phyloP scores from a whole-genome alignment of 768 basidiomycete species.

The Rickenella mellea region DNA sequence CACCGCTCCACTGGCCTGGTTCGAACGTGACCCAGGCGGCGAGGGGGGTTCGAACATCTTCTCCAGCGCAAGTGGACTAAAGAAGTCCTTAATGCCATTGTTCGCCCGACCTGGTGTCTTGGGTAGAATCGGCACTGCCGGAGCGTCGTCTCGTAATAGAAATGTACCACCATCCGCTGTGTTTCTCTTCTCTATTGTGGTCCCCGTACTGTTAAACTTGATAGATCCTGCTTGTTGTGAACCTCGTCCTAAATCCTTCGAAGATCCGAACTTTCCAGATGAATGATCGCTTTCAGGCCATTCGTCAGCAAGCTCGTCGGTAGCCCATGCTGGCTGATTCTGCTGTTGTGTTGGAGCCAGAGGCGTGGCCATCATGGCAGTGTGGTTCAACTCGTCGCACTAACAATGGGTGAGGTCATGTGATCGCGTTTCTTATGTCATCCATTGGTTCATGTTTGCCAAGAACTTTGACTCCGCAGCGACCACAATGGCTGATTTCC shows the following conservation, averaged over 20 bases:
- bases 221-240: slow-evolving; percentile 22
- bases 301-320: slow-evolving; percentile 85
- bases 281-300: slow-evolving; percentile 59
- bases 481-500: no score
- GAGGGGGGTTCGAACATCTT: slow-evolving; percentile 93
- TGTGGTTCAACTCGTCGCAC: no score
- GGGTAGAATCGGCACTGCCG: slow-evolving; percentile 43
- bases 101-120: slow-evolving; percentile 62
- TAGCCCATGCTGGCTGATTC: slow-evolving; percentile 78
- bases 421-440: no score
- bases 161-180: slow-evolving; percentile 48
- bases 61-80: slow-evolving; percentile 81
- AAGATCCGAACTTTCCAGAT: slow-evolving; percentile 24
- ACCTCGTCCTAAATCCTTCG: slow-evolving; percentile 3
- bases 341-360: no score
- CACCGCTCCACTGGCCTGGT: not conserved
- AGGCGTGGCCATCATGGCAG: no score
- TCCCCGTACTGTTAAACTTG: slow-evolving; percentile 29
- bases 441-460: no score
- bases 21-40: slow-evolving; percentile 37
- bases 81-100: slow-evolving; percentile 67
- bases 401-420: no score
- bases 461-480: no score
- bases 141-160: slow-evolving; percentile 61
- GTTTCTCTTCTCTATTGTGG: slow-evolving; percentile 21